Conservation (phyloP, 805 yeast species). For the Cyberlindnera nakhonratchasimensis region DNA sequence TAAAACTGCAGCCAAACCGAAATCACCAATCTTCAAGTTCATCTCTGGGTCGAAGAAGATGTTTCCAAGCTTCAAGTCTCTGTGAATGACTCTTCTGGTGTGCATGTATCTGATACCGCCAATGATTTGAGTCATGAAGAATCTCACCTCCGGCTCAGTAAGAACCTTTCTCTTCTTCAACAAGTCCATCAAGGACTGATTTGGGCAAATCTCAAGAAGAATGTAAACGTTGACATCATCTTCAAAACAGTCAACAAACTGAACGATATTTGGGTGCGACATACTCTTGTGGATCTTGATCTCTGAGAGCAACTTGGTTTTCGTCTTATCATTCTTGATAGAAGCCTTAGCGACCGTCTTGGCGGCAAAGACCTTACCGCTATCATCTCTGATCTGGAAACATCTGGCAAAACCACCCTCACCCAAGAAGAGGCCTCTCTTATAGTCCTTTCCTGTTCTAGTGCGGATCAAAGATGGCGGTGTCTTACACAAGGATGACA, state of each 20-base stretch:
- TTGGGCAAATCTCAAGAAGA: slow-evolving; percentile 89
- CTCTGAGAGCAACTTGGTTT: slow-evolving; percentile 78
- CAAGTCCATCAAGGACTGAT: slow-evolving; percentile 91
- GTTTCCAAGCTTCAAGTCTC: slow-evolving; percentile 95
- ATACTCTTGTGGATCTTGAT: slow-evolving; percentile 91
- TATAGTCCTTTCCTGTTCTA: slow-evolving; percentile 81
- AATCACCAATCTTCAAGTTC: slow-evolving; percentile 96
- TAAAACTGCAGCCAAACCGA: slow-evolving; percentile 96
- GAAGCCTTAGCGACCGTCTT: slow-evolving; percentile 97
- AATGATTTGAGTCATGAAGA: slow-evolving; percentile 83
- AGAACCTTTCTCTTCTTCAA: slow-evolving; percentile 79
- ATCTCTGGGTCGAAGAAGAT: slow-evolving; percentile 90
- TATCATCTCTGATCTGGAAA: slow-evolving; percentile 90
- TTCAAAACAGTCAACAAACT: slow-evolving; percentile 94
- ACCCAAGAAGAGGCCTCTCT: slow-evolving; percentile 86
- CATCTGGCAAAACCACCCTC: slow-evolving; percentile 99
- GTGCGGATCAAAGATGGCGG: slow-evolving; percentile 94
- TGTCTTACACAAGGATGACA: slow-evolving; percentile 88
- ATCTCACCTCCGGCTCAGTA: slow-evolving; percentile 89
- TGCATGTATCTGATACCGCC: slow-evolving; percentile 96
- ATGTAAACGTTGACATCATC: slow-evolving; percentile 94
- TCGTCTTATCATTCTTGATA: slow-evolving; percentile 85
- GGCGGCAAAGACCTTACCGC: slow-evolving; percentile 88
- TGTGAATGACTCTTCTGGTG: slow-evolving; percentile 85
- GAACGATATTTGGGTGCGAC: slow-evolving; percentile 85